Evolutionary conservation across 2,329 filamentous ascomycete species (phyloP).

Genomic region (Aquanectria penicillioides): DNA sequence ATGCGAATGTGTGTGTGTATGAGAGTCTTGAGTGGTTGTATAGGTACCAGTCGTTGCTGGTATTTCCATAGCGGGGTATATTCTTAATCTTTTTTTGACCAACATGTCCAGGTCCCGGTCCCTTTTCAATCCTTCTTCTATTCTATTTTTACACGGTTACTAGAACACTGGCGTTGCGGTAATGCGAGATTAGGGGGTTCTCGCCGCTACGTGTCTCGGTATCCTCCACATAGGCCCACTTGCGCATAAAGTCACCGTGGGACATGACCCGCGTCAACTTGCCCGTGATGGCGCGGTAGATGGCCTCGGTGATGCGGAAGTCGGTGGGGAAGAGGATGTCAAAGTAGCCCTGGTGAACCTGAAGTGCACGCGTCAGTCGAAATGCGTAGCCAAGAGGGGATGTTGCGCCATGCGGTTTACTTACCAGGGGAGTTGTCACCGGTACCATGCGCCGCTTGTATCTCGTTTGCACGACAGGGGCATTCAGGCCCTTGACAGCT

Average conservation of each 20-base stretch:
- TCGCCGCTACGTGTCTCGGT: slow-evolving; percentile 91
- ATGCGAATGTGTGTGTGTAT: slow-evolving; percentile 2
- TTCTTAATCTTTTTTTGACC: slow-evolving; percentile 25
- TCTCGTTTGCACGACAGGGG: slow-evolving; percentile 94
- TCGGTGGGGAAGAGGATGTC: slow-evolving; percentile 99
- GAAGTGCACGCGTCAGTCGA: slow-evolving; percentile 14
- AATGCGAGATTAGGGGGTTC: slow-evolving; percentile 92
- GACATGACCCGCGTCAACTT: slow-evolving; percentile 86
- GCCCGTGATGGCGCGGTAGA: slow-evolving; percentile 93
- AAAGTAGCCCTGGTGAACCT: slow-evolving; percentile 99
- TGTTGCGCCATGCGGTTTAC: slow-evolving; percentile 39
- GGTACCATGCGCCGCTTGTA: slow-evolving; percentile 89
- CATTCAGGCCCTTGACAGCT: slow-evolving; percentile 84
- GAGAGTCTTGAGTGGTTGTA: slow-evolving; percentile 1
- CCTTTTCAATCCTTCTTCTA: slow-evolving; percentile 3
- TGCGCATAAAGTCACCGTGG: slow-evolving; percentile 89
- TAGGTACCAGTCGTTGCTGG: not conserved
- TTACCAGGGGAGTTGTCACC: slow-evolving; percentile 88
- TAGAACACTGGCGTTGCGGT: slow-evolving; percentile 94
- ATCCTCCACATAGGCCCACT: slow-evolving; percentile 91
- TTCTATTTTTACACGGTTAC: slow-evolving; percentile 73
- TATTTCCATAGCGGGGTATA: slow-evolving; percentile 33
- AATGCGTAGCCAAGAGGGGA: not conserved
- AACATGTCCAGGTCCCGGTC: slow-evolving; percentile 12
- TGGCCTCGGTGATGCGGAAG: slow-evolving; percentile 87